Conservation (phyloP, 257 asterid species). For the Rehmannia glutinosa region DNA sequence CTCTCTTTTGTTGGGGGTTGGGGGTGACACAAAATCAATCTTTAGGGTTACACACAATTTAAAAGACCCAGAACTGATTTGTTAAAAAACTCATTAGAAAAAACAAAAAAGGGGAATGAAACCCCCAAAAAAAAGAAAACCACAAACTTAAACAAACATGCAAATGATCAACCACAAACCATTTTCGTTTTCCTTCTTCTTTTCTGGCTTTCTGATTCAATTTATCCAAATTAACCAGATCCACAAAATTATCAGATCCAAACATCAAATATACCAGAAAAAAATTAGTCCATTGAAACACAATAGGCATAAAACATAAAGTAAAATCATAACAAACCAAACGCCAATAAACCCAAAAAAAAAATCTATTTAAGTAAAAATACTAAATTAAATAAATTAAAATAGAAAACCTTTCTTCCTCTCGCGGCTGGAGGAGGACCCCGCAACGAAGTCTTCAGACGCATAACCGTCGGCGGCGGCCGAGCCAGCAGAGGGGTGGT, state of each 20-base stretch:
- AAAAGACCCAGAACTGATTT: background rate
- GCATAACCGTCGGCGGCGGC: constrained; percentile 81
- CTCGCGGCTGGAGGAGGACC: constrained; percentile 87
- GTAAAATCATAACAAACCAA: background rate
- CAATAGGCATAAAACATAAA: background rate
- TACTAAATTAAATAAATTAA: background rate
- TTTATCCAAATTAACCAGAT: background rate
- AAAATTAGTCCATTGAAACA: background rate
- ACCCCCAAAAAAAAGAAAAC: background rate
- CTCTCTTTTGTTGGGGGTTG: background rate
- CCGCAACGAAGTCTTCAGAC: constrained; percentile 91
- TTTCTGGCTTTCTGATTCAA: background rate
- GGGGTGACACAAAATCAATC: background rate
- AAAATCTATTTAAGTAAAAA: background rate
- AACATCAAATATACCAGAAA: background rate
- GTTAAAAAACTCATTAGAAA: no score
- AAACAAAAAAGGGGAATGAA: no score
- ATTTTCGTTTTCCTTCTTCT: background rate
- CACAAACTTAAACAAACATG: background rate
- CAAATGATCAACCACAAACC: background rate
- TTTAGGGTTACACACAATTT: background rate
- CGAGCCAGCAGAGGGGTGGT: constrained; percentile 65
- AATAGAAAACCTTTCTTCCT: constrained; percentile 79
- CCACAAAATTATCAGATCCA: constrained; percentile 25
- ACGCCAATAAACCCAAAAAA: background rate